Base-by-base conservation (phyloP, 169 alveolate genomes). In the Cytauxzoon felis region DNA sequence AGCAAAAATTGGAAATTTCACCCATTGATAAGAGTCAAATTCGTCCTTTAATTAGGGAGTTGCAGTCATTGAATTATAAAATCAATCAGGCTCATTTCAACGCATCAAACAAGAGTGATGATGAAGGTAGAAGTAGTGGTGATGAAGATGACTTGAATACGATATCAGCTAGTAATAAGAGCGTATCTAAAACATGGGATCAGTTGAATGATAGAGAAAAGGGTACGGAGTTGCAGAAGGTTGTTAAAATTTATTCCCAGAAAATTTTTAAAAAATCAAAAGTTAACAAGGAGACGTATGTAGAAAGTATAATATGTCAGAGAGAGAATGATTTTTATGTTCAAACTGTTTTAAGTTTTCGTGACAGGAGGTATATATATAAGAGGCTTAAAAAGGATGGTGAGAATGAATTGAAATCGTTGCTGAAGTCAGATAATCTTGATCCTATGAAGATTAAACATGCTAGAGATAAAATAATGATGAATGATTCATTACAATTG, bases 321-420 rank as follows among this genome's bases (percentile, higher is more conserved):
- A 90, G 99, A 38, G 99, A 98, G 86, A 96, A 96, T 68, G 91
- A 97, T 0, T 98, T 98, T 87, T 98, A 98, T 87, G 98, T 95
- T 13, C 96, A 94, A 50, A 93, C 99, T 13, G 98, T 96, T 2
- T 67, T 71, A 33, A 89, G 82, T 40, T 91, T 88, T 80, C 89
- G 99, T 42, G 99, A 97, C 76, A 92, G 99, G 34, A 90, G 99
- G 65, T 96, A 96, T 81, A 94, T 93, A 32, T 96, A 90, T 87
- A 97, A 97, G 70, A 79, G 73, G 45, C 64, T 82, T 66, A 80
- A 88, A 47, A 91, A 90, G 63, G 95, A 89, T 33, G 88, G 92
- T 38, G 94, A 89, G 56, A 83, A 67, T 29, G 88, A 58, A 72
- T 76, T 86, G 51, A 83, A 92, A 79, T 67, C 87, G 88, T 62